These are phyloP conservation scores for Fusarium tricinctum DNA, from an alignment of 2,329 filamentous ascomycete species.

Conservation along the genomic window DNA sequence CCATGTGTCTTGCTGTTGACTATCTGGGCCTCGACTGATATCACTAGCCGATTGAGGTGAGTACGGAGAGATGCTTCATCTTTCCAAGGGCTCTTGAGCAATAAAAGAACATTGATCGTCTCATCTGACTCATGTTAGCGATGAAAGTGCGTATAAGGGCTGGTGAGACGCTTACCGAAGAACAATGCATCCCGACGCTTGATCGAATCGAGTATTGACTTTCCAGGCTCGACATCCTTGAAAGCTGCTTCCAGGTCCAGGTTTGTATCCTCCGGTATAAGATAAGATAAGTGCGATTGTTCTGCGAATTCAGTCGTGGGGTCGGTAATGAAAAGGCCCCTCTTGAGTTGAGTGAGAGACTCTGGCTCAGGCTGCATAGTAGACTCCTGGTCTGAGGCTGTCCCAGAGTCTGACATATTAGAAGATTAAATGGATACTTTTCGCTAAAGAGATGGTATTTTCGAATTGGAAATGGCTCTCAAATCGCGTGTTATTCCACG, in stretches of 20 bases:
- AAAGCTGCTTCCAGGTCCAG: conserved; percentile 68
- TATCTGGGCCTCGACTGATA: conserved; percentile 77
- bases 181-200: conserved; percentile 75
- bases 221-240: conserved; percentile 58
- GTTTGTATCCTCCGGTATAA: conserved; percentile 70
- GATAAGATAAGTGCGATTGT: conserved; percentile 70
- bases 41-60: conserved; percentile 72
- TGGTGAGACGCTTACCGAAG: conserved; percentile 70
- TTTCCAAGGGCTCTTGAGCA: conserved; percentile 74
- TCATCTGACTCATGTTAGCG: conserved; percentile 71
- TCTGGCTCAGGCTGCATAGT: conserved; percentile 41
- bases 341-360: conserved; percentile 42
- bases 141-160: conserved; percentile 57
- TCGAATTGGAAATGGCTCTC: background rate
- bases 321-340: conserved; percentile 45
- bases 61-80: conserved; percentile 69
- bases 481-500: background rate
- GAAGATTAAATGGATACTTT: background rate
- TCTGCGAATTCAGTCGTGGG: conserved; percentile 63
- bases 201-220: conserved; percentile 69
- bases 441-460: background rate
- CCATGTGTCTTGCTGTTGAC: conserved; percentile 68
- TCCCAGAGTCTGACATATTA: conserved; percentile 43
- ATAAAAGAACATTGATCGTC: conserved; percentile 75
- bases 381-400: conserved; percentile 37